Percentiles rank a stretch among this genome's conserved stretches.
These are phyloP conservation scores for Curvularia sp. DNA, from an alignment of 2,329 filamentous ascomycete species.

Conservation along the genomic window DNA sequence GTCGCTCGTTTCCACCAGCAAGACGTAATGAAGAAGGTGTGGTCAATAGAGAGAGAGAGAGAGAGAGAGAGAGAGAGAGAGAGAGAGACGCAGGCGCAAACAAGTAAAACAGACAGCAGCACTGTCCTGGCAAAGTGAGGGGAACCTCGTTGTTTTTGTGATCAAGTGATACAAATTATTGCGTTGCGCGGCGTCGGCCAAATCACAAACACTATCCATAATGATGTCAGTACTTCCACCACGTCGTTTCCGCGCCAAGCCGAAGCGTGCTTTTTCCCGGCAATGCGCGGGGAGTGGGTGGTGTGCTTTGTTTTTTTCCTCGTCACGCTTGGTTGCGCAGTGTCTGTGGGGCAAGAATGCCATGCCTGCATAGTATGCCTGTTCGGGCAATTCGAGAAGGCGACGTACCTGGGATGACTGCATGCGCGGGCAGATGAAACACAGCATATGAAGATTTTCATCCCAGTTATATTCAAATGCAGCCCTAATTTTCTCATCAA, in stretches of 20 bases:
- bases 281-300: too few relatives aligned
- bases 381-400: too few relatives aligned
- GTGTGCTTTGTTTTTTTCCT: not conserved
- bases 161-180: not conserved
- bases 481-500: not conserved
- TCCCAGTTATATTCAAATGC: not conserved
- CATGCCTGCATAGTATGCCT: too few relatives aligned
- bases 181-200: not conserved
- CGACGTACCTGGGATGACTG: too few relatives aligned
- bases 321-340: not conserved
- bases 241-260: conserved; percentile 19
- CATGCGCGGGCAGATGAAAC: too few relatives aligned
- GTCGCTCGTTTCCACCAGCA: not conserved
- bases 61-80: too few relatives aligned
- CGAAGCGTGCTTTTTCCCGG: conserved; percentile 9
- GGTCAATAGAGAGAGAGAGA: too few relatives aligned
- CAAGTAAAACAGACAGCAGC: too few relatives aligned
- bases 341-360: too few relatives aligned
- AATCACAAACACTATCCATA: conserved; percentile 1
- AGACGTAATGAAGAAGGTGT: too few relatives aligned
- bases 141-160: not conserved
- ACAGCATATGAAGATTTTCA: too few relatives aligned
- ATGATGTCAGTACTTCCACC: conserved; percentile 27
- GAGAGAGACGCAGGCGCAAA: too few relatives aligned
- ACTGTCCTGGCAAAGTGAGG: not conserved